These are phyloP conservation scores for Fusarium odoratissimum DNA, from an alignment of 2,329 filamentous ascomycete genomes.

Conservation along the genomic window DNA sequence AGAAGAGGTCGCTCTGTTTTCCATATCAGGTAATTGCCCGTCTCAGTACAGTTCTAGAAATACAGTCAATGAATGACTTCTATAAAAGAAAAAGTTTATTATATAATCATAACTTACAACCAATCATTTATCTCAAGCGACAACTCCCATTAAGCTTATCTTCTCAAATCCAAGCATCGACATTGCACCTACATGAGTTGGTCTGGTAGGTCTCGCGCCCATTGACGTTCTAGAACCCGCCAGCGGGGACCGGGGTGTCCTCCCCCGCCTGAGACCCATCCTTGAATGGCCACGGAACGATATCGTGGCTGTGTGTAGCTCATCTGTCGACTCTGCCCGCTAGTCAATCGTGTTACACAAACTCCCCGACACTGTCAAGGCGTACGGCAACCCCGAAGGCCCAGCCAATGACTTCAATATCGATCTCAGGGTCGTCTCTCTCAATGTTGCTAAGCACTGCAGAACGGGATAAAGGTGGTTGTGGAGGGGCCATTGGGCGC, in stretches of 20 bases:
- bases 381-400: background rate
- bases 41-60: accelerated
- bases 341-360: background rate
- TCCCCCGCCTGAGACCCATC: background rate
- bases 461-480: background rate
- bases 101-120: background rate
- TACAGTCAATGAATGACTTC: too few relatives aligned
- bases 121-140: background rate
- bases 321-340: background rate
- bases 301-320: background rate
- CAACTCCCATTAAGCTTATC: background rate
- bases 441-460: background rate
- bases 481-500: background rate
- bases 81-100: background rate
- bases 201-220: background rate
- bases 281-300: background rate
- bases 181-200: background rate
- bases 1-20: background rate
- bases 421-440: too few relatives aligned
- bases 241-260: background rate
- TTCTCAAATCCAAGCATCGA: background rate
- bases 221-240: background rate
- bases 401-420: background rate
- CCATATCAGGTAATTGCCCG: background rate
- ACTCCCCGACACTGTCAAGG: background rate